phyloP scores from a whole-genome alignment of 2,329 filamentous ascomycete genomes.

The Colletotrichum sp. region DNA sequence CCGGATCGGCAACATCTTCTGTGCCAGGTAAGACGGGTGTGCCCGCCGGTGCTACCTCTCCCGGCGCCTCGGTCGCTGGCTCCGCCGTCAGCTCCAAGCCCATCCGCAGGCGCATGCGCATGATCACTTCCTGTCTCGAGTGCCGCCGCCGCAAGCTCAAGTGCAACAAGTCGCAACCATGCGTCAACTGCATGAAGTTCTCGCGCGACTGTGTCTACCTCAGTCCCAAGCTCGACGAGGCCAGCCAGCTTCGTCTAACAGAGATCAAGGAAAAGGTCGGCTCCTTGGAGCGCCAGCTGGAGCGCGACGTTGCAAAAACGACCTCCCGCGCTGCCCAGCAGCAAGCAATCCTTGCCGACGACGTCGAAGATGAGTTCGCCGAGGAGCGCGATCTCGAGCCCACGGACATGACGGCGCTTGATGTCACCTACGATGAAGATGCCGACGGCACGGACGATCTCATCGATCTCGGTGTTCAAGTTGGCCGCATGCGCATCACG shows the following conservation, averaged over 20 bases:
- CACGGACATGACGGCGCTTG: constrained; percentile 66
- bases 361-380: constrained; percentile 61
- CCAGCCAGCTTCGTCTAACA: constrained; percentile 71
- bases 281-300: constrained; percentile 71
- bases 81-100: constrained; percentile 35
- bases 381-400: constrained; percentile 66
- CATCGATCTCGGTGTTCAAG: constrained; percentile 73
- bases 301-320: constrained; percentile 67
- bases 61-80: not conserved
- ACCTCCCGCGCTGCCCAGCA: constrained; percentile 33
- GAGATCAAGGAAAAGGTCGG: constrained; percentile 84
- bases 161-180: constrained; percentile 77
- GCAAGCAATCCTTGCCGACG: constrained; percentile 50
- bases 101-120: constrained; percentile 65
- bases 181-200: constrained; percentile 67
- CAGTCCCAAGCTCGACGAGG: constrained; percentile 70
- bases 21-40: not conserved
- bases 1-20: constrained; percentile 8
- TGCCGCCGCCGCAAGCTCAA: constrained; percentile 79
- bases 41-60: not conserved
- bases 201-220: constrained; percentile 67
- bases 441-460: constrained; percentile 63
- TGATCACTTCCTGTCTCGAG: constrained; percentile 73
- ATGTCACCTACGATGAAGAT: constrained; percentile 73
- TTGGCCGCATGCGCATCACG: constrained; percentile 76